Evolutionary conservation across 1,284 basidiomycete genomes (phyloP).

Genomic region (Leccinum subspadiceum): DNA sequence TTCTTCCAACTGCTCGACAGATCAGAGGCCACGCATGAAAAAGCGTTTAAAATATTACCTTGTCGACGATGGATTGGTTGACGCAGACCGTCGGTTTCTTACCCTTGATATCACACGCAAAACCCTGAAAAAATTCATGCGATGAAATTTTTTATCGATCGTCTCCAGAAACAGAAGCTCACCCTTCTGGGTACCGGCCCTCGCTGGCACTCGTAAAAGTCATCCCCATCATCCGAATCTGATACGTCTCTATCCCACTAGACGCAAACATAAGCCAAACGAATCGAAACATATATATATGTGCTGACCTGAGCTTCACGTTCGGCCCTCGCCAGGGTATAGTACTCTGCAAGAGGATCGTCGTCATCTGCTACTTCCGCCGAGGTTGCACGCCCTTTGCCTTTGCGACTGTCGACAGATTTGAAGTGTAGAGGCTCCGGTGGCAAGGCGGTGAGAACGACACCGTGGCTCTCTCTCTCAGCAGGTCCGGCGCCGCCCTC

Average conservation of each 20-base stretch:
- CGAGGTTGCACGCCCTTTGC: slow-evolving; percentile 1
- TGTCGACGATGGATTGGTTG: slow-evolving; percentile 70
- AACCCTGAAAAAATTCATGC: slow-evolving; percentile 41
- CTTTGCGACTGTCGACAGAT: slow-evolving; percentile 5
- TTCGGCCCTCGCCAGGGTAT: slow-evolving; percentile 52
- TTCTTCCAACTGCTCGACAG: slow-evolving; percentile 51
- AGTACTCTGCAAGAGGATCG: slow-evolving; percentile 67
- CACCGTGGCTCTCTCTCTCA: not conserved
- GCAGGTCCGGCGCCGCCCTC: slow-evolving; percentile 9
- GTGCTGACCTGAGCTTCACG: slow-evolving; percentile 41
- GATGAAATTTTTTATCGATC: not conserved
- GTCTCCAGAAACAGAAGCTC: not conserved
- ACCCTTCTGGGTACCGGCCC: slow-evolving; percentile 17
- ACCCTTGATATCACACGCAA: slow-evolving; percentile 56
- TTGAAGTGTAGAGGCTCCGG: slow-evolving; percentile 28
- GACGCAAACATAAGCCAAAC: not conserved
- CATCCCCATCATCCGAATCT: slow-evolving; percentile 26
- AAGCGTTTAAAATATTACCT: slow-evolving; percentile 38
- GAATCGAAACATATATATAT: not conserved
- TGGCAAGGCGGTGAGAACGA: slow-evolving; percentile 23
- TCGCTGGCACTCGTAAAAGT: slow-evolving; percentile 2
- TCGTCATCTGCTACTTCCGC: slow-evolving; percentile 12
- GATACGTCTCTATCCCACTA: slow-evolving; percentile 27
- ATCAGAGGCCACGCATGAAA: not conserved
- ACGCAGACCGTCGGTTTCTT: slow-evolving; percentile 35